phyloP scores from a whole-genome alignment of 805 yeast genomes.

The Brettanomyces bruxellensis region DNA sequence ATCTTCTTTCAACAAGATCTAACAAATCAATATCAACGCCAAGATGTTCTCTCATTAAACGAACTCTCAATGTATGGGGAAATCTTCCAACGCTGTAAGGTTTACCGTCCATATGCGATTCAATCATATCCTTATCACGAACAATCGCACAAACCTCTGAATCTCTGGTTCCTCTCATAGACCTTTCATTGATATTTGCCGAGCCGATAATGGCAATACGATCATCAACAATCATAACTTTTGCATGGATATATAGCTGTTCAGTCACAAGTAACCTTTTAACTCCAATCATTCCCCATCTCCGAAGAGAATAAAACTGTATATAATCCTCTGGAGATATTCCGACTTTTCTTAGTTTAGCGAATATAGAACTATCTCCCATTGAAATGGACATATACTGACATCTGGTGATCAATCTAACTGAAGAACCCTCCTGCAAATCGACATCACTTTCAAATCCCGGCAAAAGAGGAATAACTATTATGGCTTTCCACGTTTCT shows the following conservation, averaged over 20 bases:
- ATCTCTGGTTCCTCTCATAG: constrained; percentile 90
- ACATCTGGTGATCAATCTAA: constrained; percentile 92
- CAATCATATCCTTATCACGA: constrained; percentile 69
- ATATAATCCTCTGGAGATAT: constrained; percentile 87
- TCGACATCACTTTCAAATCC: constrained; percentile 94
- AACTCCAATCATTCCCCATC: constrained; percentile 91
- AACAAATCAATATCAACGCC: constrained; percentile 87
- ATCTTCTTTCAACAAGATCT: constrained; percentile 72
- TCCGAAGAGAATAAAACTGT: constrained; percentile 83
- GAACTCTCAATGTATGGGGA: constrained; percentile 80
- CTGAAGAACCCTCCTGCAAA: constrained; percentile 88
- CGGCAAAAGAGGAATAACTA: constrained; percentile 93
- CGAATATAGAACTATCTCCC: constrained; percentile 82
- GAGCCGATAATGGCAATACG: constrained; percentile 91
- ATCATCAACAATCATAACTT: constrained; percentile 86
- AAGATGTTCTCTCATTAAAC: constrained; percentile 93
- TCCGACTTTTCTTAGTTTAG: constrained; percentile 66
- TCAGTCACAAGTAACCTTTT: constrained; percentile 70
- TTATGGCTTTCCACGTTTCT: constrained; percentile 80
- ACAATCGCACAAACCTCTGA: constrained; percentile 89
- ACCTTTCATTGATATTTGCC: constrained; percentile 94
- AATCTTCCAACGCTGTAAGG: constrained; percentile 78
- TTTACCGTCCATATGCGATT: constrained; percentile 69
- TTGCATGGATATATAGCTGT: constrained; percentile 90
- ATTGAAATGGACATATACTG: constrained; percentile 90